Evolutionary conservation across 2,329 filamentous ascomycete species (phyloP).

Genomic region (Aureobasidium sp.): DNA sequence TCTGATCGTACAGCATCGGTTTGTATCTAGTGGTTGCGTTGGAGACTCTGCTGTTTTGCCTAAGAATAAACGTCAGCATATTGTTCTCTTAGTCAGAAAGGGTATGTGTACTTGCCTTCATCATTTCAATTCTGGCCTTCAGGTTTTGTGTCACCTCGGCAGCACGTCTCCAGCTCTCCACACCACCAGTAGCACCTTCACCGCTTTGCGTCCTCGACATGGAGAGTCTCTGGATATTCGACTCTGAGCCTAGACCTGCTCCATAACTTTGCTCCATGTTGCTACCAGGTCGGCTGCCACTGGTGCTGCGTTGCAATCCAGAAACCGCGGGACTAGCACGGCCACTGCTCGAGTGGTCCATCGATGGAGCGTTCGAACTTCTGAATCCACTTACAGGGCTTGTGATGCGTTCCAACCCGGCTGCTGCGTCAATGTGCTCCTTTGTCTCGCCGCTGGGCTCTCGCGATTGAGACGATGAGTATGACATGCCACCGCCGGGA

Average conservation of each 20-base stretch:
- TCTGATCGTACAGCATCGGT: neutral
- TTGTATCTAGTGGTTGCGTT: constrained; percentile 1
- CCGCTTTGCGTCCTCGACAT: neutral
- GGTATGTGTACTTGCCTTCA: constrained; percentile 56
- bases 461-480: neutral
- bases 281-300: constrained; percentile 9
- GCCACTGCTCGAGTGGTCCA: constrained; percentile 11
- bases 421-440: constrained; percentile 30
- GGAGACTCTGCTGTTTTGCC: constrained; percentile 9
- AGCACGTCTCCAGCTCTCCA: constrained; percentile 93
- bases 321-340: constrained; percentile 12
- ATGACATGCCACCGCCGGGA: neutral
- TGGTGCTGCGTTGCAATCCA: constrained; percentile 2
- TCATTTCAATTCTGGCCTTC: constrained; percentile 95
- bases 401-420: neutral
- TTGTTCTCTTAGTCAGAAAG: too few species aligned
- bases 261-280: neutral
- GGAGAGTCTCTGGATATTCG: neutral
- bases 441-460: constrained; percentile 25
- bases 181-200: constrained; percentile 32
- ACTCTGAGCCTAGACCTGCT: neutral
- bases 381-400: constrained; percentile 5
- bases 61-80: neutral
- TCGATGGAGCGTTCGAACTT: constrained; percentile 1
- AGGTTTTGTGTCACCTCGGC: constrained; percentile 96